These are phyloP conservation scores for Neofusicoccum laricinum DNA, from an alignment of 2,329 filamentous ascomycete species.

Conservation along the genomic window DNA sequence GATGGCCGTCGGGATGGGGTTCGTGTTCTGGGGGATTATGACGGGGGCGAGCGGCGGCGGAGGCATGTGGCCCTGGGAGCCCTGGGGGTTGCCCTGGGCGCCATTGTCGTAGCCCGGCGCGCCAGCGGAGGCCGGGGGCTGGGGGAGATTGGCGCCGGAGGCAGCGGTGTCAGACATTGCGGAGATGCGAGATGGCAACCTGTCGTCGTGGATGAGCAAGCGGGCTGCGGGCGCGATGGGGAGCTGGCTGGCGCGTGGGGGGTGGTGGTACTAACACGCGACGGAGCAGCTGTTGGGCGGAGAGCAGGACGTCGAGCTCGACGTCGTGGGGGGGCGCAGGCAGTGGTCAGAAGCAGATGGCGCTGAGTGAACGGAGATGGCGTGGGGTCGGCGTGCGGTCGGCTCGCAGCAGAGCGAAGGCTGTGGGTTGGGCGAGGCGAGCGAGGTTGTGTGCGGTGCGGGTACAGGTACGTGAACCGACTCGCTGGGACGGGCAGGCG, in stretches of 20 bases:
- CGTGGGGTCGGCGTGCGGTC: not conserved
- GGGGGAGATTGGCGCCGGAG: constrained; percentile 62
- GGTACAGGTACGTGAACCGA: constrained; percentile 10
- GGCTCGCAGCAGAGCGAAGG: not conserved
- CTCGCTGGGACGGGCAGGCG: constrained; percentile 16
- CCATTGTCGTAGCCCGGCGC: constrained; percentile 78
- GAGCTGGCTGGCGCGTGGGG: constrained; percentile 12
- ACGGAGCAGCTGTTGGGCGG: not conserved
- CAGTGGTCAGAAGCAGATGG: not conserved
- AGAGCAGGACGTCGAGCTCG: not conserved
- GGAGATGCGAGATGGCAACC: constrained; percentile 21
- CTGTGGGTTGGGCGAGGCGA: constrained; percentile 8
- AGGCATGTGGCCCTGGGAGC: constrained; percentile 74
- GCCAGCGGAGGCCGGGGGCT: constrained; percentile 66
- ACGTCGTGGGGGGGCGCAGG: not conserved
- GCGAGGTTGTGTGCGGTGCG: constrained; percentile 8
- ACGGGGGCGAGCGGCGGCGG: constrained; percentile 81
- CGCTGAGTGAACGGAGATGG: not conserved
- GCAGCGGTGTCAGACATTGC: constrained; percentile 76
- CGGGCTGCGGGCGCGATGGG: constrained; percentile 8
- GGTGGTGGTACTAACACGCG: constrained; percentile 17
- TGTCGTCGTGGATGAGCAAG: constrained; percentile 14
- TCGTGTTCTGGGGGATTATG: constrained; percentile 92
- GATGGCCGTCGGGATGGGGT: constrained; percentile 89
- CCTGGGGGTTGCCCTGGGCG: constrained; percentile 66